Conservation (phyloP, 225 moss, liverwort and hornwort species). For the Marchantia paleacea region DNA sequence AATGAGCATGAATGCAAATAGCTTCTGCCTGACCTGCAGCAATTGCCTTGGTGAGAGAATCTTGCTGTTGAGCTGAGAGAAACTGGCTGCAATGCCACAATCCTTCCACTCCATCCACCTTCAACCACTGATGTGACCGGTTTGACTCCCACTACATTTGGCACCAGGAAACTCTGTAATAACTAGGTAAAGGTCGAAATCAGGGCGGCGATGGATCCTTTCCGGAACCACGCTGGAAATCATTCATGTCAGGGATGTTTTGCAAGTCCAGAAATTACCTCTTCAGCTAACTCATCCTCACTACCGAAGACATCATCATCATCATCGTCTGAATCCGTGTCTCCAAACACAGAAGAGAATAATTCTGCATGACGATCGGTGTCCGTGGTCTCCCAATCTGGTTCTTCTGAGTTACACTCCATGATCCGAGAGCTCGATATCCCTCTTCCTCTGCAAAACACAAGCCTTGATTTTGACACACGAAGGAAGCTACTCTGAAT, state of each 20-base stretch:
- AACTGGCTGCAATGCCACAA: slow-evolving; percentile 59
- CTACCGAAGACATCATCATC: slow-evolving; percentile 14
- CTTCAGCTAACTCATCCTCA: not conserved
- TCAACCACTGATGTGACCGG: slow-evolving; percentile 34
- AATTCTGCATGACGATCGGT: slow-evolving; percentile 5
- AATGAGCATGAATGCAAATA: not conserved
- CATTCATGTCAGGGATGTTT: not conserved
- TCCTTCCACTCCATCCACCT: slow-evolving; percentile 52
- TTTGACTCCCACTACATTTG: not conserved
- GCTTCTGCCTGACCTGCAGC: slow-evolving; percentile 40
- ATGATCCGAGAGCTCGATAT: not conserved
- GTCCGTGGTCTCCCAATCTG: not conserved
- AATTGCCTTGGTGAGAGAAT: slow-evolving; percentile 44
- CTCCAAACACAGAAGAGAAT: slow-evolving; percentile 37
- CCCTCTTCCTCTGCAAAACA: too few species aligned
- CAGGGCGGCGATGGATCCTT: not conserved
- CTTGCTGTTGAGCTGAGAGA: slow-evolving; percentile 46
- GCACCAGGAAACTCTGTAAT: not conserved
- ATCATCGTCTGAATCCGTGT: slow-evolving; percentile 28
- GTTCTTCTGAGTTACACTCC: slow-evolving; percentile 1
- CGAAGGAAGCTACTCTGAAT: too few species aligned
- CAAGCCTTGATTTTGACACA: too few species aligned
- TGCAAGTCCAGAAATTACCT: slow-evolving; percentile 13
- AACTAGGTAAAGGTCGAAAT: not conserved
- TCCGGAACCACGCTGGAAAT: not conserved